Base-by-base conservation (phyloP, 1,284 basidiomycete species). In the Malassezia vespertilionis region DNA sequence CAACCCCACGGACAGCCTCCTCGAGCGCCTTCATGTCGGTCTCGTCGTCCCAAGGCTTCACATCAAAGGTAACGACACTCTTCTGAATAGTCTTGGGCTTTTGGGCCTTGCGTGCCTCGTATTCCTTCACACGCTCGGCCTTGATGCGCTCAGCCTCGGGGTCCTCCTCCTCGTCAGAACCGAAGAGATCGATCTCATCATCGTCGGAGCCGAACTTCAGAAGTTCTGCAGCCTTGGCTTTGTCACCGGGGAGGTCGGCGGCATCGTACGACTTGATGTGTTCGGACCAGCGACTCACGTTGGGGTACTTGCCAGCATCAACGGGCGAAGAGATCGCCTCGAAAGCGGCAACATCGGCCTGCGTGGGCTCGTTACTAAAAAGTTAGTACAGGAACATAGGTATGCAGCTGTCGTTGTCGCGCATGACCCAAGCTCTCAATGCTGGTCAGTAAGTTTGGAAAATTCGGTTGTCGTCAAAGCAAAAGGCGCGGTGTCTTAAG, bases 41-140 rank as follows among this genome's bases (percentile, higher is more conserved):
- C 78, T 95, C 89, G 73, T 96, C 90, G 72, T 97, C 91, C 91
- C 90, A 70, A 38, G 90, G 91, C 76, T 96, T 97, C 58, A 97
- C 88, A 62, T 96, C 89, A 65, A 96, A 76, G 44, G 93, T 97
- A 44, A 91, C 87, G 54, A 91, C 80, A 58, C 87, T 91, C 86
- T 88, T 70, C 44, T 69, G 48, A 33, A 47, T 68, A 40, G 75
- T 72, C 62, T 74, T 75, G 63, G 75, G 74, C 78, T 96, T 96
- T 71, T 76, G 78, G 23, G 87, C 87, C 77, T 95, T 96, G 79
- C 87, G 90, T 46, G 77, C 83, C 63, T 86, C 81, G 77, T 97
- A 99, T 50, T 82, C 84, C 58, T 86, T 88, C 50, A 97, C 80
- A 75, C 93, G 88, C 75, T 96, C 83, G 23, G 83, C 82, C 79